Percentiles rank a stretch among this genome's conserved stretches.
Evolutionary conservation across 345 rosid genomes (phyloP).

Genomic region (Diplotaxis tenuifolia): DNA sequence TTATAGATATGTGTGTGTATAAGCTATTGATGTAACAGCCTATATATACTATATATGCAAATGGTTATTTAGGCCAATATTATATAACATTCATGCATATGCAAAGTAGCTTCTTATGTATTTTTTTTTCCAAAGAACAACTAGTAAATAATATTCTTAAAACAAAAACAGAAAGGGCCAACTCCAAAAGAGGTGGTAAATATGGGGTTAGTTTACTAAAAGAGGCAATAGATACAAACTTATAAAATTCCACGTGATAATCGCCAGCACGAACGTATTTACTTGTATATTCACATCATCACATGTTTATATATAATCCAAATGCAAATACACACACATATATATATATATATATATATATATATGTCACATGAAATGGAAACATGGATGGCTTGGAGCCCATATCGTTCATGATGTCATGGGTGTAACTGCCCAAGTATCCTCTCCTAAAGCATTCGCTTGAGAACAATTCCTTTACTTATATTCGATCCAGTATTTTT

Average conservation of each 20-base stretch:
- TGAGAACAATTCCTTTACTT: not conserved
- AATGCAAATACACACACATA: not conserved
- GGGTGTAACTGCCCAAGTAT: slow-evolving; percentile 26
- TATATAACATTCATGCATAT: slow-evolving; percentile 24
- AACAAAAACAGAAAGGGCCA: not conserved
- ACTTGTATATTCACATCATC: not conserved
- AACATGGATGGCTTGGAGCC: slow-evolving; percentile 31
- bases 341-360: not conserved
- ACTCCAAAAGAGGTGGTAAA: slow-evolving; percentile 8
- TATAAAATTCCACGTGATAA: slow-evolving; percentile 24
- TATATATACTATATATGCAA: slow-evolving; percentile 25
- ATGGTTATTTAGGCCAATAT: slow-evolving; percentile 4
- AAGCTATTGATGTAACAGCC: not conserved
- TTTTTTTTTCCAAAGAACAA: not conserved
- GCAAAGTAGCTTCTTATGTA: not conserved
- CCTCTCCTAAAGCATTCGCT: not conserved
- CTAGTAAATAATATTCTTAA: not conserved
- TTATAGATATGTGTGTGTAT: slow-evolving; percentile 2
- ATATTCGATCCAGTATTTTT: not conserved
- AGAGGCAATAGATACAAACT: not conserved
- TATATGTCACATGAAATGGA: no score
- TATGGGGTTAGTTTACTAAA: slow-evolving; percentile 26
- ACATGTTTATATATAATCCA: not conserved
- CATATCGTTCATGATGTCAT: slow-evolving; percentile 38
- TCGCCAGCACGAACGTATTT: slow-evolving; percentile 1